Conservation (phyloP, 2,329 filamentous ascomycete genomes). For the Phialemoniopsis sp. region DNA sequence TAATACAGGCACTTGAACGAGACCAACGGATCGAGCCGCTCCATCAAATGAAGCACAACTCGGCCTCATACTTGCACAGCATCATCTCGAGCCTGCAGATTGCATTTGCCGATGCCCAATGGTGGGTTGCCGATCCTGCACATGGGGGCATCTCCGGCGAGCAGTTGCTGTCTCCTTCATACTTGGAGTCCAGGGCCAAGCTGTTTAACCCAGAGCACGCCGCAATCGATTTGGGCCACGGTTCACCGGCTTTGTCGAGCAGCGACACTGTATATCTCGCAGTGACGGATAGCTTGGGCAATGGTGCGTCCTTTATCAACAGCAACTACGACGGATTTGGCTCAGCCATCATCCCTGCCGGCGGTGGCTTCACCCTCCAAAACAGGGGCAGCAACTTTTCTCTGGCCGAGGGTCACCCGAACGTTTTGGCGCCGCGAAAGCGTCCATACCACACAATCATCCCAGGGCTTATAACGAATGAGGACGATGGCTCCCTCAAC, state of each 20-base stretch:
- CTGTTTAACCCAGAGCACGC: constrained; percentile 57
- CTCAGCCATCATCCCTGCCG: constrained; percentile 76
- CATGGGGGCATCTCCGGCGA: no score
- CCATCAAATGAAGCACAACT: constrained; percentile 69
- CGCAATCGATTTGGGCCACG: no score
- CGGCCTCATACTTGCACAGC: constrained; percentile 72
- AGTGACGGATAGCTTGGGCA: constrained; percentile 75
- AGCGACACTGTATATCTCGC: constrained; percentile 94
- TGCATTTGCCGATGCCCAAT: constrained; percentile 81
- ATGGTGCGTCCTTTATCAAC: constrained; percentile 93
- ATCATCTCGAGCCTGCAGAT: constrained; percentile 85
- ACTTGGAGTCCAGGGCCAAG: constrained; percentile 64
- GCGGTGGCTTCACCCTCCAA: constrained; percentile 86
- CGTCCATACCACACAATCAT: constrained; percentile 96
- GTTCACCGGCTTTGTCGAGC: constrained; percentile 41
- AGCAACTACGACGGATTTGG: constrained; percentile 87
- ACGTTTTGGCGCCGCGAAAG: constrained; percentile 76
- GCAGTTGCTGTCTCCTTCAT: constrained; percentile 61
- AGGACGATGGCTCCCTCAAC: constrained; percentile 67
- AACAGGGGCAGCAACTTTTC: constrained; percentile 86
- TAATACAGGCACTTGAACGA: constrained; percentile 79
- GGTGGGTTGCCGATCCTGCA: constrained; percentile 72
- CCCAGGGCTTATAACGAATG: constrained; percentile 78
- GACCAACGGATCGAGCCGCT: constrained; percentile 70
- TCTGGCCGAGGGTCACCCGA: constrained; percentile 63